Percentiles rank a stretch among this genome's conserved stretches.
phyloP scores from a whole-genome alignment of 1,139 yeast genomes.

The Sugiyamaella novakii region DNA sequence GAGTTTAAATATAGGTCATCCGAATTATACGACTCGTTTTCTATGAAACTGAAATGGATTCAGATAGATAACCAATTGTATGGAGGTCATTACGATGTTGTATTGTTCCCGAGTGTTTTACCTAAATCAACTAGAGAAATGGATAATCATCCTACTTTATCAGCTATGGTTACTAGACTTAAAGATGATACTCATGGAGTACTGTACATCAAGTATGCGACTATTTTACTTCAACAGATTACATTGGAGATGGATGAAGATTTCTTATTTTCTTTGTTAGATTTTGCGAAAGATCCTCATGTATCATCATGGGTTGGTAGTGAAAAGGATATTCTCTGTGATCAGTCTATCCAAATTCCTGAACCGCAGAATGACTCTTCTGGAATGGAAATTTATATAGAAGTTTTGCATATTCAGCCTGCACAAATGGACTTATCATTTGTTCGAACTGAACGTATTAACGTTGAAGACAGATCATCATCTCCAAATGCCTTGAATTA shows the following conservation, averaged over 20 bases:
- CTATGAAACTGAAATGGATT: conserved; percentile 87
- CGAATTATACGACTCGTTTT: conserved; percentile 76
- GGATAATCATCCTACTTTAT: conserved; percentile 86
- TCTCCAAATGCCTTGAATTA: conserved; percentile 67
- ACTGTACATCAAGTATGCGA: conserved; percentile 85
- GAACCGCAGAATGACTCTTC: conserved; percentile 64
- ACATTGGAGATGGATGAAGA: conserved; percentile 94
- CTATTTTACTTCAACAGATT: conserved; percentile 84
- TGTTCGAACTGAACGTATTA: conserved; percentile 82
- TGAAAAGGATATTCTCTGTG: conserved; percentile 53
- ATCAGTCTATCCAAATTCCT: conserved; percentile 64
- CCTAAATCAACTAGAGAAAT: conserved; percentile 84
- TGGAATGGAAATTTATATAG: conserved; percentile 82
- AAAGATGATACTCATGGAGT: conserved; percentile 93
- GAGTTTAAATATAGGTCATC: conserved; percentile 84
- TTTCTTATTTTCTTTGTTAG: conserved; percentile 78
- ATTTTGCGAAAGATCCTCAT: conserved; percentile 66
- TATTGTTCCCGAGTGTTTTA: conserved; percentile 87
- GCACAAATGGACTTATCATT: conserved; percentile 85
- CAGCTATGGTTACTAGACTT: conserved; percentile 79
- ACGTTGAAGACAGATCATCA: conserved; percentile 56
- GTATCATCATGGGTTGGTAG: conserved; percentile 36
- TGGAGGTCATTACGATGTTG: conserved; percentile 86
- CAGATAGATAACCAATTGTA: conserved; percentile 91
- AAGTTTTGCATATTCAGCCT: conserved; percentile 90